These are phyloP conservation scores for Salix dunnii DNA, from an alignment of 345 rosid genomes.

Conservation along the genomic window DNA sequence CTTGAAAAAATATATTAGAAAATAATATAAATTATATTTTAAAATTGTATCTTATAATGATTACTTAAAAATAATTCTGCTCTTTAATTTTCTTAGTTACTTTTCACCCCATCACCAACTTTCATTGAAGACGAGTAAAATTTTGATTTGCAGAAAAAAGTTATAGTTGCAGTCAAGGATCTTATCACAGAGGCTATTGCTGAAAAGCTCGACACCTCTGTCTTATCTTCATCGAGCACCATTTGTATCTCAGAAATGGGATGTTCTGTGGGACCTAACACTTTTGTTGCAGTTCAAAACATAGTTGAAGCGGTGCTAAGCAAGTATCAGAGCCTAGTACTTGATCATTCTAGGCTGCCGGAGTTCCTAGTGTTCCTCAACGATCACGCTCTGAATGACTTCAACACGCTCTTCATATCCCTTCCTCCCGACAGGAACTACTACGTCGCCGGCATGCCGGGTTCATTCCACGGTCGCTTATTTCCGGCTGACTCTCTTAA, in stretches of 20 bases:
- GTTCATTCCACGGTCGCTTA: constrained; percentile 1
- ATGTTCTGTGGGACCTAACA: constrained; percentile 19
- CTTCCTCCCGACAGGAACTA: neutral
- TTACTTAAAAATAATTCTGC: too few species aligned
- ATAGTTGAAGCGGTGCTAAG: constrained; percentile 12
- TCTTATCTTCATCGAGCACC: neutral
- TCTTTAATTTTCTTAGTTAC: too few species aligned
- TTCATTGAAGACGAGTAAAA: too few species aligned
- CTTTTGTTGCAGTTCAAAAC: constrained; percentile 4
- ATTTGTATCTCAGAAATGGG: constrained; percentile 10
- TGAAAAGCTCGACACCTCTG: constrained; percentile 6
- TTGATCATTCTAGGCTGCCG: neutral
- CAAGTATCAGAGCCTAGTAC: constrained; percentile 2
- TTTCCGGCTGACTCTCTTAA: neutral
- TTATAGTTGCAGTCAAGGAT: neutral
- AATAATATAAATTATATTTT: too few species aligned
- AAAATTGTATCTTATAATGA: too few species aligned
- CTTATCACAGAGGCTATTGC: constrained; percentile 1
- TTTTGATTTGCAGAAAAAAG: neutral
- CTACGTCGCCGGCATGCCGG: neutral
- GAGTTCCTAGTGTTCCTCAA: constrained; percentile 24
- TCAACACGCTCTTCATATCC: constrained; percentile 16
- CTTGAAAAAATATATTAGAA: too few species aligned
- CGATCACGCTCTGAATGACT: constrained; percentile 17
- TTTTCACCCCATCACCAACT: too few species aligned